phyloP scores from a whole-genome alignment of 1,284 basidiomycete species.

The Boletus mariae region DNA sequence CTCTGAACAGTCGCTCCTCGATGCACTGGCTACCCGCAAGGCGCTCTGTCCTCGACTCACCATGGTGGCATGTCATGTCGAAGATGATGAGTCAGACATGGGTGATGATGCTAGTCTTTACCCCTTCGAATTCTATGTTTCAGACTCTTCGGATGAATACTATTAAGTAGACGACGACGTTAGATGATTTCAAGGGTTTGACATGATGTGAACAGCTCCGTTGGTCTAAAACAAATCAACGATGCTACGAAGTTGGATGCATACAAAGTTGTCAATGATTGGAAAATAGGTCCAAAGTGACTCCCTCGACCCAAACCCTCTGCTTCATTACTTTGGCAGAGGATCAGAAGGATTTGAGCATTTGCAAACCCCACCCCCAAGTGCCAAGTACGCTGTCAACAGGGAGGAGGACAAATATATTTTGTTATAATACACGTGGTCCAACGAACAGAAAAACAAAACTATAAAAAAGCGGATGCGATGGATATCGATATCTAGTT shows the following conservation, averaged over 20 bases:
- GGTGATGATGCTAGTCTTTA: background rate
- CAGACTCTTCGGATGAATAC: background rate
- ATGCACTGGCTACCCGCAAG: background rate
- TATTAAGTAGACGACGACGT: background rate
- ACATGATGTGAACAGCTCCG: too few relatives aligned
- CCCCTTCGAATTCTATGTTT: too few relatives aligned
- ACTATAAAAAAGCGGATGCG: background rate
- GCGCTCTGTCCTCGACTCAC: background rate
- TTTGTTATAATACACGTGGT: background rate
- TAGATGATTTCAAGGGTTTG: too few relatives aligned
- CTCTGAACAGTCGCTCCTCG: background rate
- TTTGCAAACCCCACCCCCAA: background rate
- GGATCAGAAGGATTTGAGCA: background rate
- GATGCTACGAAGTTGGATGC: too few relatives aligned
- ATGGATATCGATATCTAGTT: slow-evolving; percentile 1
- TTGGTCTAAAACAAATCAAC: too few relatives aligned
- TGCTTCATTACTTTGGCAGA: too few relatives aligned
- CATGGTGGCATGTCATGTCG: background rate
- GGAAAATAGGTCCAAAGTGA: too few relatives aligned
- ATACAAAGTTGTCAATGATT: too few relatives aligned
- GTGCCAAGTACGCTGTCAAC: background rate
- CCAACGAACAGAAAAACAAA: background rate
- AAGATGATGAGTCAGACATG: background rate
- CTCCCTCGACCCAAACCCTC: too few relatives aligned
- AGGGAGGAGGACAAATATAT: background rate